Percentiles rank a stretch among this genome's conserved stretches.
Conservation (phyloP, 2,329 filamentous ascomycete genomes). For the Nectriaceae sp. region DNA sequence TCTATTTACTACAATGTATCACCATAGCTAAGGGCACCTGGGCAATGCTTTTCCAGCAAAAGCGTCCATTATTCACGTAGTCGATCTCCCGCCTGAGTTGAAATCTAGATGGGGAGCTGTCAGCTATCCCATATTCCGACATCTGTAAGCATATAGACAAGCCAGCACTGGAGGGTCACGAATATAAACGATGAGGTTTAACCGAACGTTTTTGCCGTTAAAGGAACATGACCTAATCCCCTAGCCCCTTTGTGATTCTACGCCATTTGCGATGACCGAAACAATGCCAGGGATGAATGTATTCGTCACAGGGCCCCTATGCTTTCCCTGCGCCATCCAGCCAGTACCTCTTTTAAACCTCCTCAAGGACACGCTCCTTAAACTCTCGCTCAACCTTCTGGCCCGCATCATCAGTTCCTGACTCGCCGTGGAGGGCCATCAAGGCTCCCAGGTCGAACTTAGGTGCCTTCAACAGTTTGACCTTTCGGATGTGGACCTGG, state of each 20-base stretch:
- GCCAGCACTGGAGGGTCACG: not conserved
- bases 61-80: no score
- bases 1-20: no score
- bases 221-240: constrained; percentile 43
- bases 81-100: no score
- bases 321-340: constrained; percentile 33
- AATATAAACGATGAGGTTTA: constrained; percentile 15
- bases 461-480: constrained; percentile 97
- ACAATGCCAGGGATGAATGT: constrained; percentile 41
- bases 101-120: no score
- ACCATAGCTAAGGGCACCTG: no score
- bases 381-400: constrained; percentile 99
- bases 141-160: no score
- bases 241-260: constrained; percentile 45
- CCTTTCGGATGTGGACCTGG: constrained; percentile 99
- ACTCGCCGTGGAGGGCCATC: constrained; percentile 97
- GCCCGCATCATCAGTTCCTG: constrained; percentile 90
- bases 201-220: constrained; percentile 37
- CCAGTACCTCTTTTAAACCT: constrained; percentile 69
- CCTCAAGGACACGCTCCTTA: constrained; percentile 95
- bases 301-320: constrained; percentile 35
- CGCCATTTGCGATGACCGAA: constrained; percentile 47
- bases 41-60: no score
- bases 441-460: constrained; percentile 99
- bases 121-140: no score